Percentiles rank a stretch among this genome's conserved stretches.
phyloP scores from a whole-genome alignment of 1,139 yeast species.

The Barnettozyma hawaiiensis region DNA sequence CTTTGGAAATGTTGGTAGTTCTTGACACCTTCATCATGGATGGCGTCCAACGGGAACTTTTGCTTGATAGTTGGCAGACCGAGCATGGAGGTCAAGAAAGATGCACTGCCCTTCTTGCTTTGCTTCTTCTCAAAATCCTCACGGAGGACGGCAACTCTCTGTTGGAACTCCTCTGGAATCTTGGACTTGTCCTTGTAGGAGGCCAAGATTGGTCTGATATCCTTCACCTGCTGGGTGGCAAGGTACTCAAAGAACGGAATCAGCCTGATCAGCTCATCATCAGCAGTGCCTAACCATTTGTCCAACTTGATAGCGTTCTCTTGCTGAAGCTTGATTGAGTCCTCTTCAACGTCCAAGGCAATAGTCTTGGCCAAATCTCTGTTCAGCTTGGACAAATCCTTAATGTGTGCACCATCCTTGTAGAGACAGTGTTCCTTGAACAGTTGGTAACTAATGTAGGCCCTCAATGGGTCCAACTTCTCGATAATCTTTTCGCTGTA shows the following conservation, averaged over 20 bases:
- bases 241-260: slow-evolving; percentile 93
- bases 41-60: slow-evolving; percentile 85
- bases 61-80: slow-evolving; percentile 60
- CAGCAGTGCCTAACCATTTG: slow-evolving; percentile 84
- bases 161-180: slow-evolving; percentile 72
- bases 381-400: slow-evolving; percentile 83
- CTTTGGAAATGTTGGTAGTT: slow-evolving; percentile 81
- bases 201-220: slow-evolving; percentile 81
- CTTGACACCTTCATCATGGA: slow-evolving; percentile 90
- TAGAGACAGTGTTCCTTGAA: slow-evolving; percentile 85
- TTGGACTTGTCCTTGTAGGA: slow-evolving; percentile 58
- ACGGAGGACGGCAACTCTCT: slow-evolving; percentile 73
- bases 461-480: slow-evolving; percentile 90
- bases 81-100: slow-evolving; percentile 54
- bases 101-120: slow-evolving; percentile 40
- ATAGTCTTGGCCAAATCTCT: slow-evolving; percentile 83
- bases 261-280: slow-evolving; percentile 70
- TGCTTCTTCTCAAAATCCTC: slow-evolving; percentile 66
- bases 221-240: slow-evolving; percentile 86
- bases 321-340: slow-evolving; percentile 76
- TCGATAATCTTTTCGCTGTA: slow-evolving; percentile 80
- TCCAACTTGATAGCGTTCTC: slow-evolving; percentile 82
- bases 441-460: slow-evolving; percentile 79
- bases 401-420: slow-evolving; percentile 77
- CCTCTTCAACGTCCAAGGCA: slow-evolving; percentile 72